Evolutionary conservation across 2,329 filamentous ascomycete species (phyloP), one percentile per base, ranked within the genome.

Genomic region (Sporothrix curviconia): DNA sequence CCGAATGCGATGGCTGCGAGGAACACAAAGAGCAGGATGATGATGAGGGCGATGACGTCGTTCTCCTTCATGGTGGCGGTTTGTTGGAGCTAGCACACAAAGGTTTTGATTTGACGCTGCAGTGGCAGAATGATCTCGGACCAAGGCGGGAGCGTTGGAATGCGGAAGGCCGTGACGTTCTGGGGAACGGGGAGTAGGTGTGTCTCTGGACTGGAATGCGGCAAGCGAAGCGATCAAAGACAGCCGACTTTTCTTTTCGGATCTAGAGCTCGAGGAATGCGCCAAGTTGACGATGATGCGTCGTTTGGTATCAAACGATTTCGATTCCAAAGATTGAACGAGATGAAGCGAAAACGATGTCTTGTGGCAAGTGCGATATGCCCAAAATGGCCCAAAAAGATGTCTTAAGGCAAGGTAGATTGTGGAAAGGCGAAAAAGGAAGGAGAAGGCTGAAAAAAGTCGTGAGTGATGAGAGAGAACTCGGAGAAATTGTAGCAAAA

Each of bases 11-110:
- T 81, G 59, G 74, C 72, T 55, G 81, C 81, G 49, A 86, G 77
- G 50, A 86, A 71, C 66, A 83, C 69, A 72, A 86, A 86, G 64
- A 86, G 77, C 57, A 86, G 69, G 69, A 86, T 85, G 71, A 86
- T 80, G 68, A 86, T 86, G 69, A 86, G 76, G 64, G 83, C 83
- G 70, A 86, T 86, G 66, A 81, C 80, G 71, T 86, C 78, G 78
- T 86, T 86, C 73, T 79, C 72, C 70, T 86, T 81, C 78, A 81
- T 84, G 64, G 63, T 74, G 68, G 70, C 68, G 66, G 69, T 49
- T 46, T 44, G 52, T 28, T 37, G 28, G 39, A 51, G 25, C 22
- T 24, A 11, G 30, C n/a, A 25, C 3, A 5, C 12, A 8, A 4
- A 8, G 7, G 15, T 34, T 15, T 11, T 19, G 30, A 47, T 24